Evolutionary conservation across 2,329 filamentous ascomycete species (phyloP), one percentile per base, ranked within the genome.

Genomic region (Cercospora sesami): DNA sequence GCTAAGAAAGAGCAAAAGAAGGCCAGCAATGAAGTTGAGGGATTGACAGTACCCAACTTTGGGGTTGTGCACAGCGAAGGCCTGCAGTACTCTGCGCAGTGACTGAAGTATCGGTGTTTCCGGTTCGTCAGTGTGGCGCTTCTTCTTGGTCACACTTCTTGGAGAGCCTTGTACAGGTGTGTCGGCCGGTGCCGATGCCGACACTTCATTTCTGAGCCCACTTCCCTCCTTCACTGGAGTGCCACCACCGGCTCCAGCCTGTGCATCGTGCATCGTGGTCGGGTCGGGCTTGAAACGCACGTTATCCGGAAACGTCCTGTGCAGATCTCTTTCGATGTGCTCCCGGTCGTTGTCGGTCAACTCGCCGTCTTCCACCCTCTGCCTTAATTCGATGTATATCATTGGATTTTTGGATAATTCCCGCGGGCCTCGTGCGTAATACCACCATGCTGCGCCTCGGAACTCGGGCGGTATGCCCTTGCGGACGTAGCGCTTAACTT

Each of bases 371-470:
- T 91, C 90, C 36, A 91, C 88, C 69, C 87, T 66, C 84, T 86
- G 82, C 33, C 95, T 83, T 45, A 96, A 82, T 63, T 88, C 85
- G 63, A 89, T 86, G 77, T 97, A 98, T 16, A 94, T 82, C 1
- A 92, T 92, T 5, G 88, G 86, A 73, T 96, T 87, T 75, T 92
- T 90, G 62, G 88, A 86, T 68, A 97, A 79, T 72, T 93, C 90
- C 57, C 89, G 88, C 26, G 93, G 93, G 1, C 94, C 94, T 21
- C 93, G 93, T 10, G 93, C 93, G 78, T 97, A 98, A 81, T 91
- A 97, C 79, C 96, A 98, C 94, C 94, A 98, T 57, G 94, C 94
- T 5, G 92, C 91, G n/a, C 94, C 94, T 75, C 94, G 88, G 89
- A 93, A 96, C 72, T 97, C 93, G 0, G 94, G 92, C 3, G 94